Conservation (phyloP, 1,139 yeast species). For the Debaryomyces psychrophilus region DNA sequence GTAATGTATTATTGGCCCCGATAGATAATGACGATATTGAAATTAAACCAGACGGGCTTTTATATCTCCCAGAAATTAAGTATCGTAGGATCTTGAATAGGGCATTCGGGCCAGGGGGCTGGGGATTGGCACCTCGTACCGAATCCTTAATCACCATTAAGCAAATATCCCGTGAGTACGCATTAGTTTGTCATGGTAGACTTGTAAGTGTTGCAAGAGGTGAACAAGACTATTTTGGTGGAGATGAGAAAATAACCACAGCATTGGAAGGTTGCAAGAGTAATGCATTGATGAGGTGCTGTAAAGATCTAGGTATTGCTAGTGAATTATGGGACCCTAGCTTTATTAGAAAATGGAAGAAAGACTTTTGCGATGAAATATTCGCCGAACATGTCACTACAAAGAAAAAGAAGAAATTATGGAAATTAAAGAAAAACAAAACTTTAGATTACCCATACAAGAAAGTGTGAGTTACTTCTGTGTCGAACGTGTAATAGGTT, state of each 20-base stretch:
- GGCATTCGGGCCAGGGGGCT: conserved; percentile 98
- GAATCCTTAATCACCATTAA: conserved; percentile 72
- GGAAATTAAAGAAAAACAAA: conserved; percentile 83
- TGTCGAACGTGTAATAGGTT: background rate
- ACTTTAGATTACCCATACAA: conserved; percentile 82
- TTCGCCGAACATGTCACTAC: conserved; percentile 84
- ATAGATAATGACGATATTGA: conserved; percentile 75
- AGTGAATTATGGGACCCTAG: conserved; percentile 97
- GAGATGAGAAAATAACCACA: conserved; percentile 84
- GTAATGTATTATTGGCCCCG: conserved; percentile 60
- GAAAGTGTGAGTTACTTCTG: conserved; percentile 11
- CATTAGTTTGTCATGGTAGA: conserved; percentile 82
- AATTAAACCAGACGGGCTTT: conserved; percentile 91
- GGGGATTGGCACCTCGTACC: conserved; percentile 96
- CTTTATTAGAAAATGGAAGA: conserved; percentile 80
- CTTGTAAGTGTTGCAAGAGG: conserved; percentile 93
- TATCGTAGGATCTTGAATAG: conserved; percentile 84
- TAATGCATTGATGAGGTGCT: conserved; percentile 96
- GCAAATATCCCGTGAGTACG: conserved; percentile 82
- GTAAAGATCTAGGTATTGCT: conserved; percentile 95
- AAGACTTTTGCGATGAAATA: conserved; percentile 74
- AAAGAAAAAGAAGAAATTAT: conserved; percentile 82
- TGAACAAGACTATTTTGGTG: conserved; percentile 87
- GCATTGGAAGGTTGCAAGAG: conserved; percentile 98
- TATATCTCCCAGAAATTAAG: conserved; percentile 92